These are phyloP conservation scores for Candida silvatica DNA, from an alignment of 805 yeast species.

Conservation along the genomic window DNA sequence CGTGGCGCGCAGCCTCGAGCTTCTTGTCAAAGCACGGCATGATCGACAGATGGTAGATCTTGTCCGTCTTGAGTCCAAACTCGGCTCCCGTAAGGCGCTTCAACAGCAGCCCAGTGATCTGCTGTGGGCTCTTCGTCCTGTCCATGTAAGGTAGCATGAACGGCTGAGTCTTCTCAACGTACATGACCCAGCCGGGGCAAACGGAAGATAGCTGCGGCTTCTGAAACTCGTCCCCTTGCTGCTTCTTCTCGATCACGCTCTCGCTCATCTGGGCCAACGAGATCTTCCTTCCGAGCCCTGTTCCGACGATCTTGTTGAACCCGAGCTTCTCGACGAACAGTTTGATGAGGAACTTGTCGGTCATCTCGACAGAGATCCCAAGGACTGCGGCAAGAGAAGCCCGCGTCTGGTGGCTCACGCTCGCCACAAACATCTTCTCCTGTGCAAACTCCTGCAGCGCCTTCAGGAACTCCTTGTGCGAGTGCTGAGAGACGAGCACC, in stretches of 20 bases:
- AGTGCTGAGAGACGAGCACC: constrained; percentile 82
- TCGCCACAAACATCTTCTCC: constrained; percentile 51
- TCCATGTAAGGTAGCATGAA: constrained; percentile 65
- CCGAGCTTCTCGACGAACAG: constrained; percentile 56
- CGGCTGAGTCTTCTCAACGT: constrained; percentile 94
- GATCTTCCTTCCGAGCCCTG: constrained; percentile 70
- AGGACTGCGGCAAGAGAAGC: constrained; percentile 72
- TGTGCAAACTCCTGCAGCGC: constrained; percentile 32
- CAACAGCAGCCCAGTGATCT: constrained; percentile 74
- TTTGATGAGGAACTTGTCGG: constrained; percentile 54
- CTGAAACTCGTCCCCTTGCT: constrained; percentile 5
- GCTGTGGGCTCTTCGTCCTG: constrained; percentile 83
- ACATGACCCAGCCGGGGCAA: constrained; percentile 96
- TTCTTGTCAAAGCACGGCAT: constrained; percentile 99
- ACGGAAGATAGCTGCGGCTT: constrained; percentile 60
- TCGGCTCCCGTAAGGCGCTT: constrained; percentile 41
- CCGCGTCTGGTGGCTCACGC: constrained; percentile 81
- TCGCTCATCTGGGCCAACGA: constrained; percentile 43
- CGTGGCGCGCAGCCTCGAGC: constrained; percentile 86
- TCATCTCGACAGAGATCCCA: constrained; percentile 37
- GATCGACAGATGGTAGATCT: constrained; percentile 71
- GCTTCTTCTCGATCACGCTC: constrained; percentile 21
- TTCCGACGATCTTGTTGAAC: constrained; percentile 71
- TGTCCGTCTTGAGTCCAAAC: constrained; percentile 13
- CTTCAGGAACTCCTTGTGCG: constrained; percentile 68